Percentiles rank a stretch among this genome's conserved stretches.
These are phyloP conservation scores for Lecanosticta acicola DNA, from an alignment of 2,329 filamentous ascomycete species.

Conservation along the genomic window DNA sequence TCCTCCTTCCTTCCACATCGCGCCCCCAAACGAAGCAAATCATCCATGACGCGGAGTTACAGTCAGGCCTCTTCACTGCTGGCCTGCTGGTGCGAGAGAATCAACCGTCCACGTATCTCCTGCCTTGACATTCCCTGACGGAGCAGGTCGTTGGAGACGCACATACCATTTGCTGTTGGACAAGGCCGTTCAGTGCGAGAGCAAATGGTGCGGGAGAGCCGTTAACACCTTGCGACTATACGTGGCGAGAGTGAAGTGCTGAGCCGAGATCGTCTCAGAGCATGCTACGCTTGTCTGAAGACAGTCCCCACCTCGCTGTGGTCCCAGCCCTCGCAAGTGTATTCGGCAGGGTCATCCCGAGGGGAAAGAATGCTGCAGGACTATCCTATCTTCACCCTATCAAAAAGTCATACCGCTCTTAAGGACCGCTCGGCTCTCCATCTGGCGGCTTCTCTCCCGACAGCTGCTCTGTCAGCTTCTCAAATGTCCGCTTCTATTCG, in stretches of 20 bases:
- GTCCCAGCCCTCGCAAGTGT: too few relatives aligned
- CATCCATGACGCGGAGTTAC: slow-evolving; percentile 21
- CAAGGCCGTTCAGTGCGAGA: not conserved
- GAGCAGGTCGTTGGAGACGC: slow-evolving; percentile 48
- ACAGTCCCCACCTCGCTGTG: too few relatives aligned
- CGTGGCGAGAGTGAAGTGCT: too few relatives aligned
- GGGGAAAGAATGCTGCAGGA: too few relatives aligned
- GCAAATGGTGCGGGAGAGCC: too few relatives aligned
- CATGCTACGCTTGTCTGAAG: too few relatives aligned
- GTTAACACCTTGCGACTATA: too few relatives aligned
- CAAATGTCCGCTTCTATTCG: not conserved
- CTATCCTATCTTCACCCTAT: too few relatives aligned
- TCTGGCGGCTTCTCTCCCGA: not conserved
- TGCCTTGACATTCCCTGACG: slow-evolving; percentile 45
- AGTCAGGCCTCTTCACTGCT: slow-evolving; percentile 41
- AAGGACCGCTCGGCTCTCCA: not conserved
- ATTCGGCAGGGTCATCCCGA: too few relatives aligned
- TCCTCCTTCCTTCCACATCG: slow-evolving; percentile 24
- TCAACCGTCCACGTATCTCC: slow-evolving; percentile 47
- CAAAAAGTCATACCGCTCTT: not conserved
- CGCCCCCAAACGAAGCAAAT: slow-evolving; percentile 27
- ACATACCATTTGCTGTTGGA: slow-evolving; percentile 31
- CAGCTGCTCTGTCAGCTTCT: not conserved
- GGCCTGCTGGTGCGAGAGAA: slow-evolving; percentile 40
- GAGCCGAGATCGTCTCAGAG: too few relatives aligned